These are phyloP conservation scores for Monosporascus sp. DNA, from an alignment of 2,329 filamentous ascomycete genomes.

Conservation along the genomic window DNA sequence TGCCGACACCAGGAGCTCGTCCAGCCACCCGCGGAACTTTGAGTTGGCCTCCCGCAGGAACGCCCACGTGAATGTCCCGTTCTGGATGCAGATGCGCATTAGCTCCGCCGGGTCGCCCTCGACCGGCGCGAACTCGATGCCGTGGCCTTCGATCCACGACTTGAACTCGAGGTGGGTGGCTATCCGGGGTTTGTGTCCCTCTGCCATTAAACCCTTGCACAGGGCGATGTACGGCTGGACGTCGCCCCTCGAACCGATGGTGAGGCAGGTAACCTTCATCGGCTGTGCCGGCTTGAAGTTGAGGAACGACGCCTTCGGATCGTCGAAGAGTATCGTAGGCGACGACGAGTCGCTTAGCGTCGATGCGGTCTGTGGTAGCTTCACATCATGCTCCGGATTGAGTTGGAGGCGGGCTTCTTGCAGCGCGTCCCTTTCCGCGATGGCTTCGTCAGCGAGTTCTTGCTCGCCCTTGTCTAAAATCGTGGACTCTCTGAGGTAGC, in stretches of 20 bases:
- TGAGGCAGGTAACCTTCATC: conserved; percentile 84
- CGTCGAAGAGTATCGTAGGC: conserved; percentile 81
- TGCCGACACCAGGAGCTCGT: conserved; percentile 76
- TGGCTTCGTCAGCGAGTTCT: conserved; percentile 67
- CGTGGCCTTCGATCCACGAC: conserved; percentile 83
- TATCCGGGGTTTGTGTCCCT: conserved; percentile 82
- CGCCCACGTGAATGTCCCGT: conserved; percentile 92
- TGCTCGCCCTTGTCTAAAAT: conserved; percentile 63
- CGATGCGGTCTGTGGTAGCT: conserved; percentile 42
- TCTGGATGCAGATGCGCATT: conserved; percentile 93
- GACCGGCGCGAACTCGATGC: conserved; percentile 85
- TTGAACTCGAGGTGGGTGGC: conserved; percentile 91
- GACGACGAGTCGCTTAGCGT: conserved; percentile 44
- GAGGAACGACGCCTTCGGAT: conserved; percentile 79
- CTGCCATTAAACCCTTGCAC: conserved; percentile 81
- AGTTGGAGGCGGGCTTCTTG: conserved; percentile 64
- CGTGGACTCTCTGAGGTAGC: conserved; percentile 66
- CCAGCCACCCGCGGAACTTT: conserved; percentile 92
- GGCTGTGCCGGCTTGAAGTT: conserved; percentile 83
- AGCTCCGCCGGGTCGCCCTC: conserved; percentile 89
- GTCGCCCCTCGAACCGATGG: conserved; percentile 91
- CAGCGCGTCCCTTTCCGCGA: conserved; percentile 75
- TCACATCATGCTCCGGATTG: conserved; percentile 45
- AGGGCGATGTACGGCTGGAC: conserved; percentile 97
- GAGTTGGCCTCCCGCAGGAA: conserved; percentile 84